These are phyloP conservation scores for Geotrichum phurueaensis DNA, from an alignment of 1,139 yeast species.

Conservation along the genomic window DNA sequence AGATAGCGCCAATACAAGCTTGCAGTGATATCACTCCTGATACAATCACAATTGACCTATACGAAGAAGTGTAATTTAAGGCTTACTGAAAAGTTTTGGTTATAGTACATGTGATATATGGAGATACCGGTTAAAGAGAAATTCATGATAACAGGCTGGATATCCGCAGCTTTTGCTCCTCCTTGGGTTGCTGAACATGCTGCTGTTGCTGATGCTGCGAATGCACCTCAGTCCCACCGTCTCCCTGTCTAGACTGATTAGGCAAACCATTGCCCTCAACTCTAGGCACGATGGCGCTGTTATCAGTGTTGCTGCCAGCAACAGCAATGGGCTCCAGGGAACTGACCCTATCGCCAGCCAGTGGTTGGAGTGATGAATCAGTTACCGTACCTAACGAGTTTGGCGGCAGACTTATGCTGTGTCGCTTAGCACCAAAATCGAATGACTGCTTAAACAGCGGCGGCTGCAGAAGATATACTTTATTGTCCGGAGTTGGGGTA, in stretches of 20 bases:
- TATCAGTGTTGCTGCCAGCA: background rate
- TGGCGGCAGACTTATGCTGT: constrained; percentile 1
- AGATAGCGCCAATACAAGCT: too few relatives aligned
- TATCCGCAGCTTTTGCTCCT: constrained; percentile 24
- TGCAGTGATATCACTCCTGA: too few relatives aligned
- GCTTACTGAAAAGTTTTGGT: too few relatives aligned
- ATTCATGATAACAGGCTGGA: constrained; percentile 26
- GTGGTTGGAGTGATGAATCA: background rate
- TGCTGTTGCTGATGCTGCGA: constrained; percentile 1
- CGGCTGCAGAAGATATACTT: background rate
- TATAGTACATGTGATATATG: background rate
- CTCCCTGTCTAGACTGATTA: constrained; percentile 1
- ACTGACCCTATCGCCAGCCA: background rate
- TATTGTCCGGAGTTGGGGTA: background rate
- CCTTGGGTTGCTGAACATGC: background rate
- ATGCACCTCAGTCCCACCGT: constrained; percentile 1
- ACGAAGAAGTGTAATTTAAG: too few relatives aligned
- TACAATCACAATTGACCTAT: too few relatives aligned
- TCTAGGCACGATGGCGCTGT: background rate
- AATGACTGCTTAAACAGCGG: background rate
- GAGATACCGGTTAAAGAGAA: background rate
- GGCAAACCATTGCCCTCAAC: constrained; percentile 3
- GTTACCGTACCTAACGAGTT: constrained; percentile 1
- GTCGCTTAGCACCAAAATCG: constrained; percentile 5
- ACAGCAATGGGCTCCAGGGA: background rate